A percentile compares a stretch with the other conserved stretches of the same genome.
phyloP scores from a whole-genome alignment of 495 filamentous ascomycete species.

The Hypoxylon subgilvum region DNA sequence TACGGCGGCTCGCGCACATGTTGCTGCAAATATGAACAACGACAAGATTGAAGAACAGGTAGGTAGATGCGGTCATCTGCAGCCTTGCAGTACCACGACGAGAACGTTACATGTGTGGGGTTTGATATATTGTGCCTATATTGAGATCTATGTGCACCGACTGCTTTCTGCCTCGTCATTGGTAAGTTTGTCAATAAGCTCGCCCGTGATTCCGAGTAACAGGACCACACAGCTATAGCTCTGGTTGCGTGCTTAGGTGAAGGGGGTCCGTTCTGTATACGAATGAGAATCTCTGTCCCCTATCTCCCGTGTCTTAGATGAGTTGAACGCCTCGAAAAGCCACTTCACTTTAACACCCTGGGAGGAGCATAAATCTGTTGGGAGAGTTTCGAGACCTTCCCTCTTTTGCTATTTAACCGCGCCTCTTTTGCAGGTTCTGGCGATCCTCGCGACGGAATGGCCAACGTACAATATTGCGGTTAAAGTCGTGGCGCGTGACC shows the following conservation, averaged over 20 bases:
- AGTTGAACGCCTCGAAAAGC: neutral
- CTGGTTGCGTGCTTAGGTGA: neutral
- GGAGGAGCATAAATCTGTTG: neutral
- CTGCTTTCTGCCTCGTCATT: constrained; percentile 3
- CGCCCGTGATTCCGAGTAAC: constrained; percentile 8
- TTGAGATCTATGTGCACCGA: constrained; percentile 7
- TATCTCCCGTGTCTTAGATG: constrained; percentile 5
- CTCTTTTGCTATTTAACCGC: constrained; percentile 32
- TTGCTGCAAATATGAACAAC: neutral
- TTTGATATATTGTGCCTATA: constrained; percentile 34
- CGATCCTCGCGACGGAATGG: constrained; percentile 14
- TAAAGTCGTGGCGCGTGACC: constrained; percentile 34
- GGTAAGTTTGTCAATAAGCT: neutral
- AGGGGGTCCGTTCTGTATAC: neutral
- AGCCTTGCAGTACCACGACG: constrained; percentile 22
- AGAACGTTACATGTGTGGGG: constrained; percentile 41
- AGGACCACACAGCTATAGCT: neutral
- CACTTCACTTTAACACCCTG: constrained; percentile 7
- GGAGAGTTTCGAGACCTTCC: constrained; percentile 1
- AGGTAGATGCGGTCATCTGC: constrained; percentile 26
- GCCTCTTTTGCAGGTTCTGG: constrained; percentile 7
- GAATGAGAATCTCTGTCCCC: neutral
- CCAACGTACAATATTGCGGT: constrained; percentile 22
- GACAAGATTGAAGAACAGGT: constrained; percentile 8
- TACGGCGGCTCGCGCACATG: neutral